Conservation (phyloP, 2,329 filamentous ascomycete species). For the Colletotrichum tabaci region DNA sequence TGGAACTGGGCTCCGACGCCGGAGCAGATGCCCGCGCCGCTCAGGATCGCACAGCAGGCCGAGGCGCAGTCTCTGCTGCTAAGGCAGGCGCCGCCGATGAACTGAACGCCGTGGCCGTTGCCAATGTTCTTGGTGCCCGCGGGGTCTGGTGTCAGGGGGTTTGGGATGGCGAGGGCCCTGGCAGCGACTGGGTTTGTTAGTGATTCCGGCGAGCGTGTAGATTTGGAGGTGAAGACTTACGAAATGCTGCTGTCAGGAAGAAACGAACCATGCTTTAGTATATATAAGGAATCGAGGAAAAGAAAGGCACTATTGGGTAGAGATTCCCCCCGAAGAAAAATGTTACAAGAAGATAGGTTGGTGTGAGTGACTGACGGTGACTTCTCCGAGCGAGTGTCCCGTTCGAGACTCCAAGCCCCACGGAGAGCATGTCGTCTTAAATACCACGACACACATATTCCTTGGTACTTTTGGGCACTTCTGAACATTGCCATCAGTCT, state of each 20-base stretch:
- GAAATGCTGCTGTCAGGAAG: constrained; percentile 23
- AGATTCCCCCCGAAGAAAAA: neutral
- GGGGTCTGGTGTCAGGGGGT: constrained; percentile 47
- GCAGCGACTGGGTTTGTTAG: constrained; percentile 40
- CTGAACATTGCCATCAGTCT: constrained; percentile 8
- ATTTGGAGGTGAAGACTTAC: constrained; percentile 17
- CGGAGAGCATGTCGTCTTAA: constrained; percentile 25
- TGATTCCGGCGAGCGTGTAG: neutral
- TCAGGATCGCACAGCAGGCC: constrained; percentile 45
- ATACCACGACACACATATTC: neutral
- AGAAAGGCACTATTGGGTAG: neutral
- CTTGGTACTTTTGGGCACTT: neutral
- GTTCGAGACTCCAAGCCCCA: neutral
- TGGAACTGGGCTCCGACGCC: constrained; percentile 46
- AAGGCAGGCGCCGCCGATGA: constrained; percentile 50
- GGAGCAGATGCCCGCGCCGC: constrained; percentile 49
- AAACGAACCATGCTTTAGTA: constrained; percentile 41
- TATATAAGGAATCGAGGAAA: neutral
- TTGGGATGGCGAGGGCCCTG: constrained; percentile 41
- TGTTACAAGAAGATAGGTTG: neutral
- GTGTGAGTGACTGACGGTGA: neutral
- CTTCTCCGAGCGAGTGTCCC: constrained; percentile 1
- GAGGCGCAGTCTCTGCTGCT: constrained; percentile 49
- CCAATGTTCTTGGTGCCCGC: constrained; percentile 49
- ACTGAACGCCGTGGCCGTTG: constrained; percentile 47